phyloP scores from a whole-genome alignment of 2,329 filamentous ascomycete genomes.

The Sporothrix mexicana region DNA sequence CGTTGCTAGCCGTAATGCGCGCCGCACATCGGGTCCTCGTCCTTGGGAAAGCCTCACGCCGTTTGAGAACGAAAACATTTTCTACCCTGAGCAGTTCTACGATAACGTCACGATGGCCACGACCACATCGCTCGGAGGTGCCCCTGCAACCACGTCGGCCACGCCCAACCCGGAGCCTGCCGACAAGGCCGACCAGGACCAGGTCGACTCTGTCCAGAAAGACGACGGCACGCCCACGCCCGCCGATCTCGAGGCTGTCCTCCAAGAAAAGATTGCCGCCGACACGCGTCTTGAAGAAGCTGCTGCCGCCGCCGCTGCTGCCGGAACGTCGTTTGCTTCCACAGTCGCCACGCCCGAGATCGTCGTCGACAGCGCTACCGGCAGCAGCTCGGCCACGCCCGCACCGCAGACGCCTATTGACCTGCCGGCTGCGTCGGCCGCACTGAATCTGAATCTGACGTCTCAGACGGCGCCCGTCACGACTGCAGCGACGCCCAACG shows the following conservation, averaged over 20 bases:
- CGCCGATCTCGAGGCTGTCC: constrained; percentile 27
- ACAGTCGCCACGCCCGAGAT: constrained; percentile 11
- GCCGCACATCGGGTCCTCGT: constrained; percentile 15
- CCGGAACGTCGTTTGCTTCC: neutral
- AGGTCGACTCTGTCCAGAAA: neutral
- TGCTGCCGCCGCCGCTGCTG: constrained; percentile 23
- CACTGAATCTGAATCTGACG: too few relatives aligned
- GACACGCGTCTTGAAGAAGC: constrained; percentile 31
- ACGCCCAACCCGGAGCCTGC: constrained; percentile 1
- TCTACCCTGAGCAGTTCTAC: constrained; percentile 38
- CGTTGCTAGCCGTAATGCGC: constrained; percentile 13
- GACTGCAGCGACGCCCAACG: constrained; percentile 7
- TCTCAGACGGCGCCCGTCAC: neutral
- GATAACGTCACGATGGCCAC: constrained; percentile 12
- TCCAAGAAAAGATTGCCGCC: constrained; percentile 34
- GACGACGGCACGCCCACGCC: neutral
- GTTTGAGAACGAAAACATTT: constrained; percentile 32
- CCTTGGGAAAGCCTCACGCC: constrained; percentile 38
- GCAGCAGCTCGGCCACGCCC: neutral
- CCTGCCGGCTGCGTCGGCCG: neutral
- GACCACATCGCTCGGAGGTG: neutral
- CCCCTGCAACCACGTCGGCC: neutral
- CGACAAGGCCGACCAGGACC: neutral
- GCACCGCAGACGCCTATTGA: neutral
- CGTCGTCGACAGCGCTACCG: constrained; percentile 30